These are phyloP conservation scores for Porodaedalea pini DNA, from an alignment of 1,284 basidiomycete genomes.

Conservation along the genomic window DNA sequence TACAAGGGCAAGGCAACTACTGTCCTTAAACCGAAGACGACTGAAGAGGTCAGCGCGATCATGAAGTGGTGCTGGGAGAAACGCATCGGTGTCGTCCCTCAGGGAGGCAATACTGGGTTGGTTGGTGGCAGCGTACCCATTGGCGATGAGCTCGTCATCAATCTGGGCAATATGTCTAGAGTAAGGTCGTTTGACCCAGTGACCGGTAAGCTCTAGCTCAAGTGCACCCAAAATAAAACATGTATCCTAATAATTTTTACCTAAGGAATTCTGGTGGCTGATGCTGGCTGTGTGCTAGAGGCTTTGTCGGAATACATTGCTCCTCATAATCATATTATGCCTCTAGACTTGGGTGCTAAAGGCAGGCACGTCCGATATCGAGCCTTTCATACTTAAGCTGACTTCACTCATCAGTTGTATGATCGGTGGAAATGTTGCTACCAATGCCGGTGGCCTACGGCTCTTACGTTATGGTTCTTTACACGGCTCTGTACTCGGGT, in stretches of 20 bases:
- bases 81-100: conserved; percentile 87
- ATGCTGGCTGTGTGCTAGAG: conserved; percentile 96
- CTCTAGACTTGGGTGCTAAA: conserved; percentile 96
- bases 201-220: conserved; percentile 53
- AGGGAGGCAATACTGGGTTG: conserved; percentile 97
- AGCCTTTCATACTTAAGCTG: neutral
- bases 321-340: conserved; percentile 93
- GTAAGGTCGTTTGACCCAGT: conserved; percentile 92
- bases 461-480: conserved; percentile 93
- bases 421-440: conserved; percentile 96
- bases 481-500: conserved; percentile 93
- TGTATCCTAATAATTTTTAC: conserved; percentile 6
- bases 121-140: conserved; percentile 96
- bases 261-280: conserved; percentile 68
- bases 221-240: conserved; percentile 19
- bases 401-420: conserved; percentile 68
- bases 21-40: conserved; percentile 86
- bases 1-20: conserved; percentile 83
- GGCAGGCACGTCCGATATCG: conserved; percentile 61
- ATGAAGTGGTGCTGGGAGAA: conserved; percentile 81
- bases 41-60: conserved; percentile 85
- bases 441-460: conserved; percentile 95
- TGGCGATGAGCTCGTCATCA: conserved; percentile 86
- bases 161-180: conserved; percentile 77
- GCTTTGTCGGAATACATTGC: conserved; percentile 84